Evolutionary conservation across 768 basidiomycete species (phyloP), one percentile per base, ranked within the genome.

Genomic region (Ramaria rubella): DNA sequence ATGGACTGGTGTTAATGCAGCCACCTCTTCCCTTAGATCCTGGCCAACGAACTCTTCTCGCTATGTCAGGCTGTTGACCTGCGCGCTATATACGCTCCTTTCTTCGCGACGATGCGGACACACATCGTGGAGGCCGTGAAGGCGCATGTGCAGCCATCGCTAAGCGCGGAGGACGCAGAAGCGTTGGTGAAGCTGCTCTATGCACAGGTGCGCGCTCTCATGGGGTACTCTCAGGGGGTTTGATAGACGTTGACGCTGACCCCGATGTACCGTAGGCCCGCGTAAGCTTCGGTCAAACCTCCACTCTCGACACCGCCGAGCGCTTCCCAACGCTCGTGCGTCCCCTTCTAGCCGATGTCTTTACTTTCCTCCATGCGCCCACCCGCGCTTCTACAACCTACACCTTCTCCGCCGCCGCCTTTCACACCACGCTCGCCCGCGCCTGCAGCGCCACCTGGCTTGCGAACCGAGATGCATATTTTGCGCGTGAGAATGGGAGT

Each of bases 61-160:
- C 62, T 57, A 36, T 59, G 61, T 45, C 67, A 68, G 49, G 68
- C 68, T 5, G 34, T 67, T 38, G 68, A 69, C 52, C 63, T 69
- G 12, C 68, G 68, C 56, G 59, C 61, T 21, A 53, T 66, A 45
- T 48, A 48, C 31, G 31, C 43, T 8, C n/a, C n/a, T 19, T 56
- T 56, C 43, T 56, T 49, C 55, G 21, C 29, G 9, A 2, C 17
- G 6, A 30, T 56, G 44, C 21, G 31, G 8, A 8, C 33, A 1
- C 24, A 31, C n/a, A 46, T 54, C 38, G 36, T 17, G 7, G 17
- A 19, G 26, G 26, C 46, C 27, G 44, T 21, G 21, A 27, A 40
- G 4, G 40, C n/a, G 43, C 27, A 14, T 23, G 29, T 48, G 30
- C 27, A 24, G n/a, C 42, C 43, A 21, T 26, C 26, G 31, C 9